Percentiles rank a stretch among this genome's conserved stretches.
Conservation (phyloP, 139 green algal genomes). For the Haematococcus lacustris region DNA sequence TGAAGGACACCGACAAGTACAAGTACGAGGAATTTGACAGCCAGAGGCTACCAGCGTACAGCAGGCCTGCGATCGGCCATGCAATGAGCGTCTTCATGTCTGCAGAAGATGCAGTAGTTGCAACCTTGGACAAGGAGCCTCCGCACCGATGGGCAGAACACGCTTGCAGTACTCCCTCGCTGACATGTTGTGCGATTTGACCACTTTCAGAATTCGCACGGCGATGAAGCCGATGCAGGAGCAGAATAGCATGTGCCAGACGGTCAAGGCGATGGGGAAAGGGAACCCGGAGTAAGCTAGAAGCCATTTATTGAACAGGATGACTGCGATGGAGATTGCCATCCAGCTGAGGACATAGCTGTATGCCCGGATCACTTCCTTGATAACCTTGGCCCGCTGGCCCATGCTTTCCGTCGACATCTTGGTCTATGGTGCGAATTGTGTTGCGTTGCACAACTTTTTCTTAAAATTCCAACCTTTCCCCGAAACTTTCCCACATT, state of each 20-base stretch:
- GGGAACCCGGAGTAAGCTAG: conserved; percentile 81
- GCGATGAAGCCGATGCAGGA: conserved; percentile 55
- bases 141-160: conserved; percentile 63
- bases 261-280: conserved; percentile 81
- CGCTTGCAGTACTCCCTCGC: conserved; percentile 56
- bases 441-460: no score
- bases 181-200: conserved; percentile 68
- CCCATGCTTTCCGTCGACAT: no score
- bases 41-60: conserved; percentile 91
- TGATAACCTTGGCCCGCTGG: conserved; percentile 22
- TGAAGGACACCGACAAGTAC: conserved; percentile 95
- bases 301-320: conserved; percentile 94
- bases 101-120: no score
- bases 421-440: no score
- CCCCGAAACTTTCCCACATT: no score
- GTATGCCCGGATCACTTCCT: conserved; percentile 50
- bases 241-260: conserved; percentile 91
- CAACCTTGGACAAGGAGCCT: no score
- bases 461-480: no score
- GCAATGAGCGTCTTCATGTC: no score
- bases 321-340: conserved; percentile 63
- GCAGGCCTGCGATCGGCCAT: conserved; percentile 44
- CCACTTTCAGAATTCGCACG: conserved; percentile 53
- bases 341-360: conserved; percentile 79
- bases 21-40: conserved; percentile 94